phyloP scores from a whole-genome alignment of 2,329 filamentous ascomycete species.

The Arthrobotrys megalospora region DNA sequence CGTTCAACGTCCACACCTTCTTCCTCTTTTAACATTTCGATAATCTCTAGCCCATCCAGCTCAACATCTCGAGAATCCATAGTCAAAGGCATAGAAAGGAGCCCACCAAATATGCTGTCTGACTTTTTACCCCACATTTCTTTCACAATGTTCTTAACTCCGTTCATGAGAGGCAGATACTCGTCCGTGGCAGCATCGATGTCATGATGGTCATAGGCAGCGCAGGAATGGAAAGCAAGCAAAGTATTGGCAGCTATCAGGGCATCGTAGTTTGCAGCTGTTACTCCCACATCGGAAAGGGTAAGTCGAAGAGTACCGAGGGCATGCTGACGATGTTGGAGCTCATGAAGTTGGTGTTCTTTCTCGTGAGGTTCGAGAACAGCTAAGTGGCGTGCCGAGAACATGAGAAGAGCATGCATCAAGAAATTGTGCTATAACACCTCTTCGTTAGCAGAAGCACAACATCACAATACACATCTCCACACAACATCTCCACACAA shows the following conservation, averaged over 20 bases:
- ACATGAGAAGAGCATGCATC: constrained; percentile 59
- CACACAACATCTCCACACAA: background rate
- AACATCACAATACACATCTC: background rate
- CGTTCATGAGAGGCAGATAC: constrained; percentile 55
- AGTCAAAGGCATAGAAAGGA: constrained; percentile 56
- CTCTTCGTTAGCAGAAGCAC: constrained; percentile 3
- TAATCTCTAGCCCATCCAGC: constrained; percentile 49
- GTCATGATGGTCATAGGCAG: constrained; percentile 34
- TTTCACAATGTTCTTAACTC: constrained; percentile 59
- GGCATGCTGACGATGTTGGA: constrained; percentile 57
- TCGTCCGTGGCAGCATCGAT: constrained; percentile 49
- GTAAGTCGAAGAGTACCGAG: constrained; percentile 51
- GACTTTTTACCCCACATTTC: constrained; percentile 56
- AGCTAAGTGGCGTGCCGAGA: constrained; percentile 52
- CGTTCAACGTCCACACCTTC: constrained; percentile 15
- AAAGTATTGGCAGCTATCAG: constrained; percentile 53
- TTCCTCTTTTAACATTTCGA: constrained; percentile 57
- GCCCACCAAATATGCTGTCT: constrained; percentile 45
- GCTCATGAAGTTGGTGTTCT: constrained; percentile 47
- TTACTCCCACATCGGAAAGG: constrained; percentile 56
- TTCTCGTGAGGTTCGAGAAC: constrained; percentile 53
- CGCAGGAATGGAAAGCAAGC: constrained; percentile 56
- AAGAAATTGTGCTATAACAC: constrained; percentile 50
- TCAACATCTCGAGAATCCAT: constrained; percentile 54
- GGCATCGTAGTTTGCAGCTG: constrained; percentile 56